Evolutionary conservation across 805 yeast genomes (phyloP).

Genomic region (Yamadazyma olivae): DNA sequence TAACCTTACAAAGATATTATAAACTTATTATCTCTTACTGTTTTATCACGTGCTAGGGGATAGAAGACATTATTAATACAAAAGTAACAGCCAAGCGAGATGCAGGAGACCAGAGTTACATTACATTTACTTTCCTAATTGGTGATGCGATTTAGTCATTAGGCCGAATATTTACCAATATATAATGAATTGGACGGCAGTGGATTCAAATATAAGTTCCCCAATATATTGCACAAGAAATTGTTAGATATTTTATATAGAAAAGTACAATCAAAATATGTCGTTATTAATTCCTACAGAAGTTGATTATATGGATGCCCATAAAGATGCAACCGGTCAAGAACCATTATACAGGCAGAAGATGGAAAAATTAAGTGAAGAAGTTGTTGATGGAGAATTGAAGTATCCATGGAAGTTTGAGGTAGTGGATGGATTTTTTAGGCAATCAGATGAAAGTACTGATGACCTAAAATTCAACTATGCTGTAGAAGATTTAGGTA

Average conservation of each 20-base stretch:
- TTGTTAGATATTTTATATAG: neutral
- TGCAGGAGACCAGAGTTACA: too few species aligned
- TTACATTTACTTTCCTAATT: too few species aligned
- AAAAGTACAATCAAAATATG: neutral
- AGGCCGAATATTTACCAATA: too few species aligned
- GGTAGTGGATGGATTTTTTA: constrained; percentile 48
- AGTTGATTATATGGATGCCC: constrained; percentile 31
- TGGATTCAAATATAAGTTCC: too few species aligned
- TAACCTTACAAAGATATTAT: too few species aligned
- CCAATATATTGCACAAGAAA: too few species aligned
- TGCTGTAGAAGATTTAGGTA: constrained; percentile 42
- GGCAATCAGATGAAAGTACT: constrained; percentile 42
- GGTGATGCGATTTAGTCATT: too few species aligned
- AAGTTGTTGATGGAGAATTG: constrained; percentile 15
- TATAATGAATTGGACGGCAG: too few species aligned
- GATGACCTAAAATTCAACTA: constrained; percentile 48
- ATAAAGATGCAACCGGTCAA: constrained; percentile 19
- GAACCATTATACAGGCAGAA: constrained; percentile 13
- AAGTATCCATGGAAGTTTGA: constrained; percentile 46
- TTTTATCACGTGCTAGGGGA: too few species aligned
- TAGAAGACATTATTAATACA: too few species aligned
- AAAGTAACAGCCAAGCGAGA: too few species aligned
- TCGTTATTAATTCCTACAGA: constrained; percentile 29
- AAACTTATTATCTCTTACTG: too few species aligned
- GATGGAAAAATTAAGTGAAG: constrained; percentile 7